These are phyloP conservation scores for Aspergillus phoenicis DNA, from an alignment of 2,329 filamentous ascomycete species.

Conservation along the genomic window DNA sequence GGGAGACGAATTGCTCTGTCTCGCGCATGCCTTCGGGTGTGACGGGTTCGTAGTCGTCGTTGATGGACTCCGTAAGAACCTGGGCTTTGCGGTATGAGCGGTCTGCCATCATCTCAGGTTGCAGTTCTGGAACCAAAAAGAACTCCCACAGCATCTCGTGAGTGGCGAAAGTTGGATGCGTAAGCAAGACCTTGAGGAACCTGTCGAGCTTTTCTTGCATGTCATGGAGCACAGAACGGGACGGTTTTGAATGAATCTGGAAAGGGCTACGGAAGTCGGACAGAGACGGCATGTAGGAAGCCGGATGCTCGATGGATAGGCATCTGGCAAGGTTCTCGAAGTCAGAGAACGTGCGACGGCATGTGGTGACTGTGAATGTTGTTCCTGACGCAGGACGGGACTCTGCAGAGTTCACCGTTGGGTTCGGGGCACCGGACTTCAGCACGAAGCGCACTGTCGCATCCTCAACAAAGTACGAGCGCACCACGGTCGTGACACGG, in stretches of 20 bases:
- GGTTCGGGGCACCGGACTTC: constrained; percentile 82
- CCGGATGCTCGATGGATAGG: constrained; percentile 84
- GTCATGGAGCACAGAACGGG: constrained; percentile 80
- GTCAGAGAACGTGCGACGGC: constrained; percentile 80
- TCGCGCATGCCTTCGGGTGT: constrained; percentile 71
- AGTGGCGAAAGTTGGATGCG: constrained; percentile 88
- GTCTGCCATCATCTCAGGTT: constrained; percentile 85
- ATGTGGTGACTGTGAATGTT: constrained; percentile 88
- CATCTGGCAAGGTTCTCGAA: constrained; percentile 89
- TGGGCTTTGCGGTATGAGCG: constrained; percentile 85
- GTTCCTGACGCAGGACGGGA: constrained; percentile 61
- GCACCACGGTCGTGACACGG: constrained; percentile 86
- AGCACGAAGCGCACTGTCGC: constrained; percentile 88
- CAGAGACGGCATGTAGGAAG: constrained; percentile 87
- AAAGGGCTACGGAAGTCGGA: constrained; percentile 81
- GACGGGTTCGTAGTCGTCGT: constrained; percentile 85
- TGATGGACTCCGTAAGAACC: constrained; percentile 77
- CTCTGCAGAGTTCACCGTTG: constrained; percentile 39
- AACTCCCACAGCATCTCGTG: constrained; percentile 99
- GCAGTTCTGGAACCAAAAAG: constrained; percentile 92
- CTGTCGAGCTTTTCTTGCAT: constrained; percentile 83
- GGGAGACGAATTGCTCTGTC: constrained; percentile 88
- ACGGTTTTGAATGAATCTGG: constrained; percentile 89
- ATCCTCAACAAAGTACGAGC: constrained; percentile 97
- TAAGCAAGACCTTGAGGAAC: constrained; percentile 82